phyloP scores from a whole-genome alignment of 2,329 filamentous ascomycete genomes.

The Ceratocystis cacaofunesta region DNA sequence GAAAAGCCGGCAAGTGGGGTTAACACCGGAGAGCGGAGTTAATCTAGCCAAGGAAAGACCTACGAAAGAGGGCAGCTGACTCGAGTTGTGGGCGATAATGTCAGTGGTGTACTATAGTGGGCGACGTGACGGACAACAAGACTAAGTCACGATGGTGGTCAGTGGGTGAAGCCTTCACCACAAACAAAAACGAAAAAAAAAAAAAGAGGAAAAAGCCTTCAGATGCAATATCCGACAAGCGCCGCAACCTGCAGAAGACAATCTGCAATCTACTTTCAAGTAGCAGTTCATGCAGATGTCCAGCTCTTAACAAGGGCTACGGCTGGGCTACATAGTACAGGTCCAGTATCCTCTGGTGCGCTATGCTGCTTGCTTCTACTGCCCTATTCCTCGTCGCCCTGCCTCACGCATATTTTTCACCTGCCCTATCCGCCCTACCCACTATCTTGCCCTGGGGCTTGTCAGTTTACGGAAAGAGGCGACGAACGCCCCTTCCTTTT shows the following conservation, averaged over 20 bases:
- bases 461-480: not conserved
- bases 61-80: not conserved
- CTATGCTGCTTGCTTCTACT: too few species aligned
- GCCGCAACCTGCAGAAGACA: not conserved
- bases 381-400: too few species aligned
- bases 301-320: not conserved
- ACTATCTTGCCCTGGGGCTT: not conserved
- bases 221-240: not conserved
- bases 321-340: too few species aligned
- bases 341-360: too few species aligned
- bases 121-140: too few species aligned
- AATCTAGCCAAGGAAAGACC: not conserved
- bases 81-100: not conserved
- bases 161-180: too few species aligned
- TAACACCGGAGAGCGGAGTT: not conserved
- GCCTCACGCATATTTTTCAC: too few species aligned
- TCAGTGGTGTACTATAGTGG: too few species aligned
- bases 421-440: not conserved
- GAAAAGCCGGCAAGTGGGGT: not conserved
- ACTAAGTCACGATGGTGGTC: too few species aligned
- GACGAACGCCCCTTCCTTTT: not conserved
- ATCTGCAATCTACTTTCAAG: not conserved
- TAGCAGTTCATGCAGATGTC: not conserved
- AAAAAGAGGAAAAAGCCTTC: not conserved
- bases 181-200: too few species aligned